Conservation (phyloP, 2,329 filamentous ascomycete genomes). For the Bipolaris sorokiniana region DNA sequence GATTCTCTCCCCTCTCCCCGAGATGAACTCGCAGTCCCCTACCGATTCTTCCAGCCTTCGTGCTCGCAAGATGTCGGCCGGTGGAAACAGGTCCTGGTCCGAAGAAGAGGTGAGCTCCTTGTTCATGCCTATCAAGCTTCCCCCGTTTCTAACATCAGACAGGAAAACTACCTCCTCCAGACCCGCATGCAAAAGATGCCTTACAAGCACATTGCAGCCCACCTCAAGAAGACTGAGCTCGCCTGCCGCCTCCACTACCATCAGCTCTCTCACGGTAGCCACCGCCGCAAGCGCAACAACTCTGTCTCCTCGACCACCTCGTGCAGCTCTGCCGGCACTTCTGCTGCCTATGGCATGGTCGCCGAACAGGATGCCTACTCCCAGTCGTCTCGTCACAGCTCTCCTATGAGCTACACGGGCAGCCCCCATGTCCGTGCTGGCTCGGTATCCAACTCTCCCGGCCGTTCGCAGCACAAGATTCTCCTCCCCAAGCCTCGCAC, state of each 20-base stretch:
- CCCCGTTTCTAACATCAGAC: constrained; percentile 26
- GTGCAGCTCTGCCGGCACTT: constrained; percentile 45
- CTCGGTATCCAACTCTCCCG: constrained; percentile 57
- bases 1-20: constrained; percentile 47
- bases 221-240: constrained; percentile 86
- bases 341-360: constrained; percentile 49
- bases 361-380: constrained; percentile 46
- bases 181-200: constrained; percentile 87
- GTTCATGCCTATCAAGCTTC: neutral
- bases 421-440: constrained; percentile 44
- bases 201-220: constrained; percentile 86
- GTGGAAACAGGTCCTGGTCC: constrained; percentile 81
- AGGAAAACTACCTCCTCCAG: constrained; percentile 85
- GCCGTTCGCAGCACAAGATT: constrained; percentile 59
- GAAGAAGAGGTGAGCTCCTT: constrained; percentile 73
- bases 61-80: constrained; percentile 71
- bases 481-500: constrained; percentile 69
- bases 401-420: constrained; percentile 52
- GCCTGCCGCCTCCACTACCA: constrained; percentile 88
- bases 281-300: constrained; percentile 76
- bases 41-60: constrained; percentile 61
- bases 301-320: constrained; percentile 67
- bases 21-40: constrained; percentile 43
- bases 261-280: constrained; percentile 81
- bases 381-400: constrained; percentile 50